Conservation (phyloP, 2,329 filamentous ascomycete genomes). For the Akanthomyces uredinophilus region DNA sequence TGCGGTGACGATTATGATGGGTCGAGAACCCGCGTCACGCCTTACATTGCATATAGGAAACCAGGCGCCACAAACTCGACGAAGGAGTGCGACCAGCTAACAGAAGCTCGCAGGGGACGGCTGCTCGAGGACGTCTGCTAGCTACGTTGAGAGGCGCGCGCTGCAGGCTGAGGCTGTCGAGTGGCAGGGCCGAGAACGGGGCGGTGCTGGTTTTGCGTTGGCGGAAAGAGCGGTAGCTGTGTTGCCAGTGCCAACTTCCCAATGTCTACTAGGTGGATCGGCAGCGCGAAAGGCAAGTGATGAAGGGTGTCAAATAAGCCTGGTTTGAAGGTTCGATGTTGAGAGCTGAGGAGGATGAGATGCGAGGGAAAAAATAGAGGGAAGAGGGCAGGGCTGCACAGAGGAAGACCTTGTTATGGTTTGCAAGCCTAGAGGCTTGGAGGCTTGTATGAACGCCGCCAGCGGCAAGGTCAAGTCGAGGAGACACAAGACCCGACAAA, state of each 20-base stretch:
- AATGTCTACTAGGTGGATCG: background rate
- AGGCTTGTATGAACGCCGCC: conserved; percentile 3
- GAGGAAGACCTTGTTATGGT: background rate
- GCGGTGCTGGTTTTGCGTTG: background rate
- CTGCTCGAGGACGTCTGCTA: background rate
- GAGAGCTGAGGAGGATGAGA: background rate
- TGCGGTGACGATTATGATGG: background rate
- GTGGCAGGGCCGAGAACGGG: background rate
- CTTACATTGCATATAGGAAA: conserved; percentile 1
- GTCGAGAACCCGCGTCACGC: background rate
- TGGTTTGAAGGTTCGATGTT: background rate
- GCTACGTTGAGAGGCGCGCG: background rate
- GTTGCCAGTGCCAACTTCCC: background rate
- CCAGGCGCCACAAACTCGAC: background rate
- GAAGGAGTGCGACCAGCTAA: background rate
- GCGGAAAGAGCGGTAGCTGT: conserved; percentile 2
- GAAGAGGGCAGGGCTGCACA: conserved; percentile 1
- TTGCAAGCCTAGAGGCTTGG: background rate
- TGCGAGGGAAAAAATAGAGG: background rate
- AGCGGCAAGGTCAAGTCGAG: conserved; percentile 13
- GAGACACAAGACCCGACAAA: conserved; percentile 2
- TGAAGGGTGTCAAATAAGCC: background rate
- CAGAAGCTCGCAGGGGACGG: background rate
- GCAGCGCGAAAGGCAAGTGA: background rate
- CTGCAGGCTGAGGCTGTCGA: background rate